Conservation (phyloP, 2,329 filamentous ascomycete genomes). For the Colletotrichum sp. region DNA sequence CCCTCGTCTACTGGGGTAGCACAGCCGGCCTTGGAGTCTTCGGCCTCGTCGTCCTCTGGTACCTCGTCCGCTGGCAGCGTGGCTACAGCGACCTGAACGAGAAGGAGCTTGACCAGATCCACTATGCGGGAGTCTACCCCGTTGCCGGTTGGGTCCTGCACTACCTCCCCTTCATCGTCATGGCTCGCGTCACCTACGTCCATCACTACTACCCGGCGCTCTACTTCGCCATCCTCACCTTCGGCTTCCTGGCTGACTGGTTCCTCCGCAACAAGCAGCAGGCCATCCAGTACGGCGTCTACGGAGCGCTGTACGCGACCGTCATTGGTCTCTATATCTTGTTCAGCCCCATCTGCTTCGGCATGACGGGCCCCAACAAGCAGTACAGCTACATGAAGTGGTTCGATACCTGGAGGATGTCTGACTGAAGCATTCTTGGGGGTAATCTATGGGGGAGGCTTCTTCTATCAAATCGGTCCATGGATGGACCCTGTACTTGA, state of each 20-base stretch:
- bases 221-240: conserved; percentile 91
- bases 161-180: conserved; percentile 93
- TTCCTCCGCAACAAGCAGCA: conserved; percentile 70
- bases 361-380: conserved; percentile 85
- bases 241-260: conserved; percentile 91
- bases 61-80: conserved; percentile 93
- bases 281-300: conserved; percentile 70
- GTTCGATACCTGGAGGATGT: conserved; percentile 86
- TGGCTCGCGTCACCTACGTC: conserved; percentile 98
- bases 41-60: conserved; percentile 77
- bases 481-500: background rate
- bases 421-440: conserved; percentile 51
- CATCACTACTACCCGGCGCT: conserved; percentile 99
- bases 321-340: conserved; percentile 84
- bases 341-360: conserved; percentile 95
- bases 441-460: background rate
- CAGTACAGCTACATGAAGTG: conserved; percentile 94
- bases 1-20: conserved; percentile 93
- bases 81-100: conserved; percentile 84
- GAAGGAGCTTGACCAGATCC: conserved; percentile 88
- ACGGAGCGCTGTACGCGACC: conserved; percentile 72
- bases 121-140: conserved; percentile 92
- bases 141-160: conserved; percentile 94
- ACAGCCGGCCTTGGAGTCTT: conserved; percentile 80
- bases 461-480: background rate